These are phyloP conservation scores for Senna siamea DNA, from an alignment of 306 rosid species.

Conservation along the genomic window DNA sequence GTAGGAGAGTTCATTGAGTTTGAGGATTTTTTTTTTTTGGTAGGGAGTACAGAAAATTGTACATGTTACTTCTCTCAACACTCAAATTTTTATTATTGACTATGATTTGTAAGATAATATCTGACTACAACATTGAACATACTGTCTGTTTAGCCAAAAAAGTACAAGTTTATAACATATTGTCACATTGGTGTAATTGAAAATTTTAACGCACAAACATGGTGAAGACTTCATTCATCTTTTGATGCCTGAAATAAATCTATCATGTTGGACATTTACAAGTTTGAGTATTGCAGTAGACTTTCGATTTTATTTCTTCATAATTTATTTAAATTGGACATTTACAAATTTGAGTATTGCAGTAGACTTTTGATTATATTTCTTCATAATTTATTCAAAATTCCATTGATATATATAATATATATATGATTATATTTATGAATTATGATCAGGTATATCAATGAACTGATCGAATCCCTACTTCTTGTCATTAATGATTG, in stretches of 20 bases:
- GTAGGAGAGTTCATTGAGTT: constrained; percentile 2
- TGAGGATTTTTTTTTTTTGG: neutral
- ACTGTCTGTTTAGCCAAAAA: constrained; percentile 14
- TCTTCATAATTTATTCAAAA: constrained; percentile 21
- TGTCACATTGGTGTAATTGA: constrained; percentile 5
- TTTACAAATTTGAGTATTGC: neutral
- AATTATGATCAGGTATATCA: constrained; percentile 72
- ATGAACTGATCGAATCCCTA: constrained; percentile 81
- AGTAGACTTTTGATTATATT: neutral
- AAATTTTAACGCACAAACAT: constrained; percentile 10
- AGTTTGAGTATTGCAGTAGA: neutral
- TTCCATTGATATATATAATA: constrained; percentile 27
- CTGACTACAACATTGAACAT: neutral
- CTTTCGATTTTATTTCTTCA: constrained; percentile 11
- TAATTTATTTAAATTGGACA: constrained; percentile 17
- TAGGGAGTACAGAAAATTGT: neutral
- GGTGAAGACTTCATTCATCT: neutral
- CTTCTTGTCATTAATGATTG: constrained; percentile 58
- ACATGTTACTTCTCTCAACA: neutral
- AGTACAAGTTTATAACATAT: neutral
- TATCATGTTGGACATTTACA: constrained; percentile 2
- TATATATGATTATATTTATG: constrained; percentile 7
- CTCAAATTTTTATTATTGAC: neutral
- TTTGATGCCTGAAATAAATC: constrained; percentile 15
- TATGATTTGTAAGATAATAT: constrained; percentile 10